Base-by-base conservation (phyloP, 371 early-diverging fungal genomes). In the Mucor sp. region DNA sequence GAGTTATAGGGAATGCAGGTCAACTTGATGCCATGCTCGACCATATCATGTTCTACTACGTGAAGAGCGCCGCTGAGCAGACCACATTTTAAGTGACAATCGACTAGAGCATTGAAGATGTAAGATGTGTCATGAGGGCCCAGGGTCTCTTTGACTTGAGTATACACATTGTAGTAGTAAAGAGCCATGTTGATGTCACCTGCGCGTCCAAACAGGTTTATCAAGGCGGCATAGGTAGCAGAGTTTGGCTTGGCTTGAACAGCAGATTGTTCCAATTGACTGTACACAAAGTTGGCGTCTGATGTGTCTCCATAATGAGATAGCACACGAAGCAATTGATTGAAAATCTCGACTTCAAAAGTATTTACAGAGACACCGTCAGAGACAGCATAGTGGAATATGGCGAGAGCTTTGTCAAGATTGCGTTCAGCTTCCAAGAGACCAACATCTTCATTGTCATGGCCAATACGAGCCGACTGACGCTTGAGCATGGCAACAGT, bases 51-150 rank as follows among this genome's bases (percentile, higher is more conserved):
- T 27, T 78, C 69, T 9, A 85, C 63, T 3, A 85, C 76, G 5
- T 68, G 70, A 39, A 84, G 61, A 8, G 86, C 84, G n/a, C 68
- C 79, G 4, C 71, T 61, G 15, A 81, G 25, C 3, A 68, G 68
- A 50, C 68, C 57, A 59, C 83, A 84, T 19, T 80, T 80, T 48
- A 84, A 65, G 64, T 83, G 78, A 33, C 80, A 75, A 67, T 81
- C 82, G 4, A 85, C 80, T 12, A 85, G 58, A 1, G 82, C 78
- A 66, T 84, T 81, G 60, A 82, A 85, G 23, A 85, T 75, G 50
- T 78, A 78, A 27, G 81, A 77, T 17, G 83, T 71, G 64, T 85
- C 84, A 61, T 80, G 80, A 17, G 62, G 60, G 19, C 73, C 74
- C 44, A 81, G 41, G 1, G 57, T 60, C 6, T 62, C 59, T 32